Evolutionary conservation across 495 filamentous ascomycete species (phyloP).

Genomic region (Tuber microsphaerosporum): DNA sequence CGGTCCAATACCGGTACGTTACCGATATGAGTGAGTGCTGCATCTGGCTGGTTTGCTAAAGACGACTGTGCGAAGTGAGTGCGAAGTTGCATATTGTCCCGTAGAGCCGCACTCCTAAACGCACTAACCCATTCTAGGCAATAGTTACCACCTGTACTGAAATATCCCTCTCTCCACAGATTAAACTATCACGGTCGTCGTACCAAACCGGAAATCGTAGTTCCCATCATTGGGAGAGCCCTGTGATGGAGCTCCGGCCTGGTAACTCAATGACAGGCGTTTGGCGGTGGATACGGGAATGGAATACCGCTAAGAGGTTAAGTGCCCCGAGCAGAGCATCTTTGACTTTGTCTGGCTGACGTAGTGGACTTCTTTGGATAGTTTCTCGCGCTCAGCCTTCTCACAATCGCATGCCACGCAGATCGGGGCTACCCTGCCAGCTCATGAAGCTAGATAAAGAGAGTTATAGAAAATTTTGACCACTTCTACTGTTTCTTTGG

Average conservation of each 20-base stretch:
- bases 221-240: background rate
- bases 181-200: background rate
- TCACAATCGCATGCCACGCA: background rate
- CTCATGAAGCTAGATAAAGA: background rate
- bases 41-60: no score
- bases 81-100: background rate
- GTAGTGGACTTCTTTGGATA: background rate
- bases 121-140: background rate
- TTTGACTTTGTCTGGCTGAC: background rate
- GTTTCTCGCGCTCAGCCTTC: background rate
- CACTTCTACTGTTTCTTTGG: background rate
- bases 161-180: background rate
- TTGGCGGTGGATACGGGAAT: background rate
- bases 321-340: background rate
- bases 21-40: no score
- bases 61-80: background rate
- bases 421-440: background rate
- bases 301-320: background rate
- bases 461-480: background rate
- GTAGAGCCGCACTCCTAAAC: background rate
- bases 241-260: background rate
- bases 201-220: background rate
- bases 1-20: no score
- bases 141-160: background rate
- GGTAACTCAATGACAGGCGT: background rate